Percentiles rank a stretch among this genome's conserved stretches.
These are phyloP conservation scores for Yamadazyma paraphyllophila DNA, from an alignment of 805 yeast species.

Conservation along the genomic window DNA sequence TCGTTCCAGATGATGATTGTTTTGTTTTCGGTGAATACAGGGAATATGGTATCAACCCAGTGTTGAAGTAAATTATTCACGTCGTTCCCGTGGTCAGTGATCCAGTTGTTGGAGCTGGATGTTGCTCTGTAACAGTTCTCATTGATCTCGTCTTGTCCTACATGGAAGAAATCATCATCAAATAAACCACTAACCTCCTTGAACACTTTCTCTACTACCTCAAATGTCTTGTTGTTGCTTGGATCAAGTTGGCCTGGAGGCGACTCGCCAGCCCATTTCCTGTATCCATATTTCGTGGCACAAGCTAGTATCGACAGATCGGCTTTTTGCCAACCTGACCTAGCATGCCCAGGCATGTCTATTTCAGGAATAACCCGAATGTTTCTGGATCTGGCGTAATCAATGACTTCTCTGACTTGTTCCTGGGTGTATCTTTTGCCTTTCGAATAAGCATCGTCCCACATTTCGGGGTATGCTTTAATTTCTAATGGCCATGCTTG, in stretches of 20 bases:
- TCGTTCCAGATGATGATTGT: conserved; percentile 44
- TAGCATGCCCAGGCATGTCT: conserved; percentile 42
- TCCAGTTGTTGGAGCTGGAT: not conserved
- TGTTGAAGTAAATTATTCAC: conserved; percentile 28
- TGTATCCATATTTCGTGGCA: conserved; percentile 21
- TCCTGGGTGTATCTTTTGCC: conserved; percentile 26
- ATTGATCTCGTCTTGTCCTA: conserved; percentile 40
- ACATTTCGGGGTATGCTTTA: conserved; percentile 34
- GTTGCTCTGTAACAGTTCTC: conserved; percentile 25
- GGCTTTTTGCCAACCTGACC: conserved; percentile 37
- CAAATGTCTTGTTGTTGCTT: conserved; percentile 27
- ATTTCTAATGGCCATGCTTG: conserved; percentile 42
- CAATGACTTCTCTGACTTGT: conserved; percentile 26
- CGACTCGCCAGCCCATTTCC: conserved; percentile 34
- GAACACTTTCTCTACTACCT: conserved; percentile 30
- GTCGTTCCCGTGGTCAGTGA: not conserved
- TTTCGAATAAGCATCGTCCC: conserved; percentile 35
- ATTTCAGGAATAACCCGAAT: conserved; percentile 41
- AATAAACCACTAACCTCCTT: conserved; percentile 30
- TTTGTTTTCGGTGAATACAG: conserved; percentile 19
- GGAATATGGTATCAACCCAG: conserved; percentile 33
- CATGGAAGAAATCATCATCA: conserved; percentile 37
- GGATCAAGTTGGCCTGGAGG: conserved; percentile 42
- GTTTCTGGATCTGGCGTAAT: conserved; percentile 34
- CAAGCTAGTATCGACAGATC: conserved; percentile 28